Percentiles rank a stretch among this genome's conserved stretches.
These are phyloP conservation scores for Rhodotorula sphaerocarpa DNA, from an alignment of 768 basidiomycete genomes.

Conservation along the genomic window DNA sequence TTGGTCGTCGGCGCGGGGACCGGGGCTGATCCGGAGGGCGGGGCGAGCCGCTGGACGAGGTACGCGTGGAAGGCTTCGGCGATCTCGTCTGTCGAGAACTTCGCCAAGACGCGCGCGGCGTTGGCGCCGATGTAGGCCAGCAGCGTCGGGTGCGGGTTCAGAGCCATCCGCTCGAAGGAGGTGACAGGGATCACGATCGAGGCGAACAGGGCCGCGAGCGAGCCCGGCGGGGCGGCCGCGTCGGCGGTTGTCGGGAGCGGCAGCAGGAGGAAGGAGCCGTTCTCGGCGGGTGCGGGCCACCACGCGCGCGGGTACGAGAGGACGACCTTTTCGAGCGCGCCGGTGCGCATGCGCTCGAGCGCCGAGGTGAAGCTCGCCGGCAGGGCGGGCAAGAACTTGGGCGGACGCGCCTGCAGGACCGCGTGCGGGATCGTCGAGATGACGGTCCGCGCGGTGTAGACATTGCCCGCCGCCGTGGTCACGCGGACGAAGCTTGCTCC, in stretches of 20 bases:
- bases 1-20: constrained; percentile 1
- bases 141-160: constrained; percentile 32
- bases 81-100: constrained; percentile 13
- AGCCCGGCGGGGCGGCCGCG: background rate
- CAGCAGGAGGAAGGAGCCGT: constrained; percentile 35
- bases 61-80: constrained; percentile 24
- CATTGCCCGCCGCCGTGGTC: background rate
- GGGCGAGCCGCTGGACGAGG: constrained; percentile 19
- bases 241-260: constrained; percentile 13
- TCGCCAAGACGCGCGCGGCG: constrained; percentile 16
- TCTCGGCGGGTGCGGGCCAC: constrained; percentile 35
- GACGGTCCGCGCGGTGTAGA: constrained; percentile 8
- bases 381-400: constrained; percentile 37
- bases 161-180: constrained; percentile 19
- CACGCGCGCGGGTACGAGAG: constrained; percentile 37
- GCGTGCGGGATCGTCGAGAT: constrained; percentile 37
- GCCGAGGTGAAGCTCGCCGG: constrained; percentile 15
- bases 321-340: constrained; percentile 41
- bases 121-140: constrained; percentile 37
- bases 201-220: constrained; percentile 19
- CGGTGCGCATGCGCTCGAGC: constrained; percentile 30
- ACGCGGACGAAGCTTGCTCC: constrained; percentile 8
- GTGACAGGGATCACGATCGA: constrained; percentile 22
- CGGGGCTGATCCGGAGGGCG: background rate
- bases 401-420: constrained; percentile 35